These are phyloP conservation scores for Backusella parvicylindrica DNA, from an alignment of 192 early-diverging fungal species.

Conservation along the genomic window DNA sequence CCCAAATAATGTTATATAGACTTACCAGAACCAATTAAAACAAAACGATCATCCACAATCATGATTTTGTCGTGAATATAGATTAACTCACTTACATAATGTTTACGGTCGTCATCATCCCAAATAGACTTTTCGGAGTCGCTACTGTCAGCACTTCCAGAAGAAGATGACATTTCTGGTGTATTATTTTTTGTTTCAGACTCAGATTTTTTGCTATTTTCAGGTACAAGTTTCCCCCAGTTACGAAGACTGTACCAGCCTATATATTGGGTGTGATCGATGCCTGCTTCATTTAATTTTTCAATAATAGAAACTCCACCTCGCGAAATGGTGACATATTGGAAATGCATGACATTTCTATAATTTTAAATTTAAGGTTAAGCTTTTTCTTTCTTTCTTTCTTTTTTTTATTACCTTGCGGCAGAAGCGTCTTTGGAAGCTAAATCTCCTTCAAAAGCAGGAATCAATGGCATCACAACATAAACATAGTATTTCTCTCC, in stretches of 20 bases:
- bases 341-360: constrained; percentile 72
- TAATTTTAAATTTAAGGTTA: neutral
- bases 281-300: constrained; percentile 53
- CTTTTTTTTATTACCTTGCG: constrained; percentile 20
- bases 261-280: constrained; percentile 63
- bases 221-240: constrained; percentile 47
- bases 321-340: constrained; percentile 73
- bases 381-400: neutral
- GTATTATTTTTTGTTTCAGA: neutral
- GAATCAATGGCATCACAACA: constrained; percentile 81
- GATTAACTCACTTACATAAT: constrained; percentile 78
- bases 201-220: neutral
- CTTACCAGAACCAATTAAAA: constrained; percentile 71
- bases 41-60: constrained; percentile 85
- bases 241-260: constrained; percentile 70
- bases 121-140: neutral
- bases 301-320: constrained; percentile 68
- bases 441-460: constrained; percentile 84
- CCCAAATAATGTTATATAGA: neutral
- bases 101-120: constrained; percentile 20
- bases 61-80: constrained; percentile 88
- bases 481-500: constrained; percentile 69
- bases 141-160: neutral
- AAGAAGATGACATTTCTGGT: neutral
- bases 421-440: constrained; percentile 68